Conservation (phyloP, 1,284 basidiomycete genomes). For the Ganoderma boninense region DNA sequence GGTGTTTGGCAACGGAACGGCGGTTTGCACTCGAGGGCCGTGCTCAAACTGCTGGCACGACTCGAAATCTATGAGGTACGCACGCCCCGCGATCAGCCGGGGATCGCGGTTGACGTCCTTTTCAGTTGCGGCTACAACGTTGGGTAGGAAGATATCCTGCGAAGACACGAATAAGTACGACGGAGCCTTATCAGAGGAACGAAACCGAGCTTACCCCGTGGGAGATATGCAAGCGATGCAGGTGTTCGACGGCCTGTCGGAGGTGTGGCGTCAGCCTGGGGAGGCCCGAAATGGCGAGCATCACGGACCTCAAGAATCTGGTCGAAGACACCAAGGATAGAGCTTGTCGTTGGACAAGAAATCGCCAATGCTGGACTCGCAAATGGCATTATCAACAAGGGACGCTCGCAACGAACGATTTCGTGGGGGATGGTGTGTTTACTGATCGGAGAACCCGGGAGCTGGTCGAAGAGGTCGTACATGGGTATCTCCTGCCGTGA, state of each 20-base stretch:
- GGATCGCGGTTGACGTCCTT: background rate
- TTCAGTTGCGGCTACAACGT: slow-evolving; percentile 1
- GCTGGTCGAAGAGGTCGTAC: background rate
- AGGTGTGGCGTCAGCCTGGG: background rate
- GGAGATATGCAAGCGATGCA: slow-evolving; percentile 1
- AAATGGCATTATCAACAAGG: background rate
- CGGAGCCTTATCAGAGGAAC: no score
- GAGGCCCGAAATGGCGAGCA: no score
- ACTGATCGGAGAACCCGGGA: background rate
- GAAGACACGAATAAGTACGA: no score
- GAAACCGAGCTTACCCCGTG: background rate
- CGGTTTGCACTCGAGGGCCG: background rate
- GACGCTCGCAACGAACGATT: background rate
- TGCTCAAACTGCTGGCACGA: background rate
- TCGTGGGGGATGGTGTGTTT: background rate
- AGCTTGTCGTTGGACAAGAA: no score
- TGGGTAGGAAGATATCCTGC: slow-evolving; percentile 27
- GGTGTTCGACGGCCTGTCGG: background rate
- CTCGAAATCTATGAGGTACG: background rate
- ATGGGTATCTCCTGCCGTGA: background rate
- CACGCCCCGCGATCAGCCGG: background rate
- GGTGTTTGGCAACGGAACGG: background rate
- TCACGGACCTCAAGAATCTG: background rate
- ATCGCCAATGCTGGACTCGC: background rate
- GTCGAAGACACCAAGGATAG: background rate